A percentile compares a stretch with the other conserved stretches of the same genome.
Evolutionary conservation across 495 filamentous ascomycete genomes (phyloP).

Genomic region (Parachaetomium inaequale): DNA sequence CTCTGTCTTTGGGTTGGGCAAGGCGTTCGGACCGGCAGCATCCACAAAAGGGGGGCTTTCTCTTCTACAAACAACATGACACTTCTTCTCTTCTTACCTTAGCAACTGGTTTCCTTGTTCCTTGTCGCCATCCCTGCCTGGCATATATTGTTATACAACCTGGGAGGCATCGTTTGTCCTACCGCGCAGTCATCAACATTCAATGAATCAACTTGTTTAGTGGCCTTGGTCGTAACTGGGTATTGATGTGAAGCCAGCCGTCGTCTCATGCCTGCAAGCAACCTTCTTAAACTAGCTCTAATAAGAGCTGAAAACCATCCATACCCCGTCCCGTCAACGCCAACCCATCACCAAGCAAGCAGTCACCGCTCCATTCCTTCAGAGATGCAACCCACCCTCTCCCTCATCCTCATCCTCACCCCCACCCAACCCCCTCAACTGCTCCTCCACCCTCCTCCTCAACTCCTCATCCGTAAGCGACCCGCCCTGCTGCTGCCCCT

Average conservation of each 20-base stretch:
- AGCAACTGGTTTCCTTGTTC: background rate
- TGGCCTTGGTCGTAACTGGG: background rate
- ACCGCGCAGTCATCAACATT: background rate
- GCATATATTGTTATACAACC: background rate
- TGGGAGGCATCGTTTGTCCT: background rate
- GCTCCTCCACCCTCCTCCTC: slow-evolving; percentile 42
- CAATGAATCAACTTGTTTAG: slow-evolving; percentile 1
- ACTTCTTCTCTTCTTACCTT: slow-evolving; percentile 5
- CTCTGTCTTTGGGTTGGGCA: background rate
- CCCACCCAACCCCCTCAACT: slow-evolving; percentile 40
- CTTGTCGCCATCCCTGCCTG: background rate
- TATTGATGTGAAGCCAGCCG: background rate
- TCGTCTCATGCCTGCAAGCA: background rate
- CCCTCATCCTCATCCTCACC: slow-evolving; percentile 53
- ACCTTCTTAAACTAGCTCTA: no score
- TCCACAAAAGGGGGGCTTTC: slow-evolving; percentile 12
- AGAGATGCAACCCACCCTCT: slow-evolving; percentile 65
- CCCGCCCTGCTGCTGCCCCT: slow-evolving; percentile 24
- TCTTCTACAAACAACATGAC: slow-evolving; percentile 9
- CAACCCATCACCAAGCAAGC: background rate
- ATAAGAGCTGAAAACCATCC: no score
- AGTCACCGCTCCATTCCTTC: slow-evolving; percentile 21
- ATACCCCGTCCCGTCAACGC: no score
- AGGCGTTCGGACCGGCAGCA: slow-evolving; percentile 12
- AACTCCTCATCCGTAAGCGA: slow-evolving; percentile 48